Evolutionary conservation across 1,284 basidiomycete genomes (phyloP), one percentile per base, ranked within the genome.

Genomic region (Cryptococcus sp.): DNA sequence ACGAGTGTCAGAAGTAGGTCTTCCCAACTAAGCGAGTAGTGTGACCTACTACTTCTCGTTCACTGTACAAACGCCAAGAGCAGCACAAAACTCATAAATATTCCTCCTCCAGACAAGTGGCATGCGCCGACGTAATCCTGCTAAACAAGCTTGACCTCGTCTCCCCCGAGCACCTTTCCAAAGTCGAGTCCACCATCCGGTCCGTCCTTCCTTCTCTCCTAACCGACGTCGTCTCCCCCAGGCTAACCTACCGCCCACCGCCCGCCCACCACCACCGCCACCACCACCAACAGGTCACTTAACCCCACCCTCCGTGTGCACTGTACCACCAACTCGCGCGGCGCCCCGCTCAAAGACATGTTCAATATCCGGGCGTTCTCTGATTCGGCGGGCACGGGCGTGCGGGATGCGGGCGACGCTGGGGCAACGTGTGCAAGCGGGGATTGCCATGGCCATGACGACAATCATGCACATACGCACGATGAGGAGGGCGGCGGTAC

Each of bases 111-210:
- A 93, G 91, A 55, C 93, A 97, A 80, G 87, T 96, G 46, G 92
- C 90, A 1, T 86, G 85, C 36, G 86, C 91, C 13, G 92, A 95
- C 68, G 86, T 93, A n/a, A 82, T 95, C 46, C 77, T 95, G 18
- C 77, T 95, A 24, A 96, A 96, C 80, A 96, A 96, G 78, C 79
- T 81, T 33, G 93, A 95, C 67, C 79, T 95, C 16, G 85, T 85
- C 3, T 72, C 38, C 67, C 70, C 54, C 55, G 83, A 18, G 36
- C 68, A 51, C 15, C 53, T 78, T 5, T 60, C 53, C 6, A 70
- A 78, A 6, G 83, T 85, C 12, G 85, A 89, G 70, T 68, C 65
- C 16, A 77, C 82, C 20, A 85, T 94, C 39, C 54, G 66, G 70
- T 77, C 18, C 16, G 72, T 65, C 24, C 28, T 40, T 16, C 13